A percentile compares a stretch with the other conserved stretches of the same genome.
phyloP scores from a whole-genome alignment of 768 basidiomycete species.

The Boletus sp. region DNA sequence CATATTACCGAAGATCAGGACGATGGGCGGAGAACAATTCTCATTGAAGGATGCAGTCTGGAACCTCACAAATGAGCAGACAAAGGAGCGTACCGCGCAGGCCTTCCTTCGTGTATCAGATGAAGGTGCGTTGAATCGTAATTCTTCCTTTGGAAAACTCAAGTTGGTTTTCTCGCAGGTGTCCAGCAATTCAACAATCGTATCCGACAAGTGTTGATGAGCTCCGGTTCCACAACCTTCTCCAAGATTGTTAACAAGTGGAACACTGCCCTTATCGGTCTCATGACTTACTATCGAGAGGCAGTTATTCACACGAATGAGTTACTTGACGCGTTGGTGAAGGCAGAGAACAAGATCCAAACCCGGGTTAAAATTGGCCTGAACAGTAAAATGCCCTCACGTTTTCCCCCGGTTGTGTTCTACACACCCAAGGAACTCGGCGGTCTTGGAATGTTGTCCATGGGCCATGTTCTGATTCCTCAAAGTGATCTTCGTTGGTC shows the following conservation, averaged over 20 bases:
- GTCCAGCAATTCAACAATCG: slow-evolving; percentile 98
- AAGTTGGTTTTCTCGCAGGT: slow-evolving; percentile 38
- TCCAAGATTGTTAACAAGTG: slow-evolving; percentile 99
- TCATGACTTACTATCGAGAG: slow-evolving; percentile 98
- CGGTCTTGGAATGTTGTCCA: slow-evolving; percentile 97
- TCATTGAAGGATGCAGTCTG: slow-evolving; percentile 94
- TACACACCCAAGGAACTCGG: slow-evolving; percentile 98
- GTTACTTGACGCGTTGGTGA: slow-evolving; percentile 91
- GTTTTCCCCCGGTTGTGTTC: slow-evolving; percentile 96
- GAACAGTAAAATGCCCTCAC: slow-evolving; percentile 99
- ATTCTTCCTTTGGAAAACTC: neutral
- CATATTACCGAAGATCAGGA: slow-evolving; percentile 93
- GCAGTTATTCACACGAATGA: slow-evolving; percentile 98
- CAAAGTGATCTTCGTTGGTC: slow-evolving; percentile 98
- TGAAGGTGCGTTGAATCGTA: slow-evolving; percentile 51
- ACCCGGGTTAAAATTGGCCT: slow-evolving; percentile 99
- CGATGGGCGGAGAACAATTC: slow-evolving; percentile 94
- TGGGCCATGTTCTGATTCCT: slow-evolving; percentile 98
- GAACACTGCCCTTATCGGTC: slow-evolving; percentile 92
- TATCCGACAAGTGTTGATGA: slow-evolving; percentile 95
- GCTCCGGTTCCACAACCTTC: slow-evolving; percentile 97
- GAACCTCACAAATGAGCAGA: slow-evolving; percentile 96
- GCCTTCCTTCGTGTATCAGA: slow-evolving; percentile 98
- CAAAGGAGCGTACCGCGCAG: slow-evolving; percentile 96
- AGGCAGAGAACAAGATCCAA: slow-evolving; percentile 99